These are phyloP conservation scores for Blastobotrys raffinosifermentans DNA, from an alignment of 1,139 yeast genomes.

Conservation along the genomic window DNA sequence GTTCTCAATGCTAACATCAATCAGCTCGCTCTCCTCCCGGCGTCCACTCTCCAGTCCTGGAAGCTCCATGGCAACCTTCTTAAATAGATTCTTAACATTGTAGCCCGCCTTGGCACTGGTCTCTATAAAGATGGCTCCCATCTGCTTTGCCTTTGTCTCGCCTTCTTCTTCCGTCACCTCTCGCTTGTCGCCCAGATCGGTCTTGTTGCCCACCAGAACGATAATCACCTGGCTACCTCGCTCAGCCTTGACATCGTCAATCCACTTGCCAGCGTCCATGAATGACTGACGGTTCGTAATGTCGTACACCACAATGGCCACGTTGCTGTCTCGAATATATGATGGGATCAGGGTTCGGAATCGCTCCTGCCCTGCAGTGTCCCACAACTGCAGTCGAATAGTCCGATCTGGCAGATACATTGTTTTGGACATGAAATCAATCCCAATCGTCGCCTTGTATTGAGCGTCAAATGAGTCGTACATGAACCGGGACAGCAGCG, in stretches of 20 bases:
- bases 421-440: constrained; percentile 86
- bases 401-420: constrained; percentile 76
- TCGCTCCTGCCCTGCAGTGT: constrained; percentile 97
- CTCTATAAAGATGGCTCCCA: constrained; percentile 81
- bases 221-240: constrained; percentile 65
- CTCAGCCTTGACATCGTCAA: constrained; percentile 75
- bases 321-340: constrained; percentile 93
- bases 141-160: constrained; percentile 65
- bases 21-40: constrained; percentile 16
- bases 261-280: constrained; percentile 70
- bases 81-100: constrained; percentile 83
- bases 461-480: constrained; percentile 97
- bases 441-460: constrained; percentile 84
- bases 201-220: constrained; percentile 76
- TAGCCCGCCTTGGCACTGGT: constrained; percentile 95
- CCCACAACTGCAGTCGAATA: constrained; percentile 80
- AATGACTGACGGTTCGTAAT: constrained; percentile 76
- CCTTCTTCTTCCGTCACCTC: constrained; percentile 81
- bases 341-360: constrained; percentile 92
- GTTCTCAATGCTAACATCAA: constrained; percentile 2
- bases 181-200: constrained; percentile 58
- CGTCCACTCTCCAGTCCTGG: constrained; percentile 65
- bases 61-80: constrained; percentile 81
- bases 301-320: constrained; percentile 93
- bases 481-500: constrained; percentile 92